Percentiles rank a stretch among this genome's conserved stretches.
Conservation (phyloP, 2,329 filamentous ascomycete species). For the Ceratocystis huliohia region DNA sequence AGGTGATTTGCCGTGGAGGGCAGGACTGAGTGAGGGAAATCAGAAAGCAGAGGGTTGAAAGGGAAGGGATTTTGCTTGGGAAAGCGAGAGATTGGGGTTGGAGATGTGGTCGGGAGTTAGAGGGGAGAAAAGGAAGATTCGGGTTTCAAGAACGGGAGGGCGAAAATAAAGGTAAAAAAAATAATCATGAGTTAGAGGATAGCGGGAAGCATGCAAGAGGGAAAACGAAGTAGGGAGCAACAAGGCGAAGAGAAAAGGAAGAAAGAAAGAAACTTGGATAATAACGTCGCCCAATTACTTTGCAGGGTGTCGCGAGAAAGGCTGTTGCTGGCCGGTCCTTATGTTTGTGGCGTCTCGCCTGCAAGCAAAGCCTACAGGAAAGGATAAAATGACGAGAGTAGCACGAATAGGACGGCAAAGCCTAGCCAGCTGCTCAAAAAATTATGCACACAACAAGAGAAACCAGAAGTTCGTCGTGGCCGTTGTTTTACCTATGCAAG, state of each 20-base stretch:
- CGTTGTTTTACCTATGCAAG: background rate
- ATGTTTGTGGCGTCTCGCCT: background rate
- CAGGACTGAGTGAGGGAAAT: too few species aligned
- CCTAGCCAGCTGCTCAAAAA: background rate
- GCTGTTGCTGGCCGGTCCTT: background rate
- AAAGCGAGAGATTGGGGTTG: background rate
- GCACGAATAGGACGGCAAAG: background rate
- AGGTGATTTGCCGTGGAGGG: too few species aligned
- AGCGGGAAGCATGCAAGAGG: background rate
- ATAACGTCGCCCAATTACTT: background rate
- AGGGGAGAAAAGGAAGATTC: background rate
- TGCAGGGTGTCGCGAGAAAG: slow-evolving; percentile 3
- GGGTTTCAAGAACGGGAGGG: background rate
- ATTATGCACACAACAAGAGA: background rate
- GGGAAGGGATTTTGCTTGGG: background rate
- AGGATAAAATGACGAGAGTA: background rate
- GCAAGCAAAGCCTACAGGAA: background rate
- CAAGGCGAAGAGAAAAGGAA: background rate
- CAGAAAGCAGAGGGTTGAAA: background rate
- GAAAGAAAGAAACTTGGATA: background rate
- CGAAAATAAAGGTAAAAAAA: background rate
- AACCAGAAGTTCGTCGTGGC: background rate
- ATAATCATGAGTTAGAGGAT: background rate
- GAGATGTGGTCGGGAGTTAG: background rate
- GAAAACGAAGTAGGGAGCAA: background rate